Percentiles rank a stretch among this genome's conserved stretches.
These are phyloP conservation scores for Linum usitatissimum DNA, from an alignment of 345 rosid genomes.

Conservation along the genomic window DNA sequence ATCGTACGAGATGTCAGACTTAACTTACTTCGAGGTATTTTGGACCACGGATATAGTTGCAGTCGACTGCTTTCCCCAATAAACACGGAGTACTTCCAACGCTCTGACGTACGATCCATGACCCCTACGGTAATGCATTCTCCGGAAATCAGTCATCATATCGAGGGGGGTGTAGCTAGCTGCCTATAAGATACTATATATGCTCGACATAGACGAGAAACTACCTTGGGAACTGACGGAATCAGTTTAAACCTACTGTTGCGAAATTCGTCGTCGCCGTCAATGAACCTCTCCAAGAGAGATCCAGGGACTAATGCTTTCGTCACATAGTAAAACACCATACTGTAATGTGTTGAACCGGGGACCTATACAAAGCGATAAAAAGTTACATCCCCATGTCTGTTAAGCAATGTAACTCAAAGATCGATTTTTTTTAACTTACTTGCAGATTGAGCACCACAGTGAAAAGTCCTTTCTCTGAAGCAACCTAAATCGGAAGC, in stretches of 20 bases:
- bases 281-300: constrained; percentile 85
- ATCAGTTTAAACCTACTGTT: constrained; percentile 95
- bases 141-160: not conserved
- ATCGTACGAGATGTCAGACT: not conserved
- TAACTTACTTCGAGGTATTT: constrained; percentile 71
- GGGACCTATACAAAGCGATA: constrained; percentile 58
- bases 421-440: constrained; percentile 7
- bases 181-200: too few relatives aligned
- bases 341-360: constrained; percentile 90
- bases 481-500: constrained; percentile 18
- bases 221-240: constrained; percentile 90
- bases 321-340: constrained; percentile 86
- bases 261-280: constrained; percentile 96
- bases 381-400: not conserved
- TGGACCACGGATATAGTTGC: constrained; percentile 80
- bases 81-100: constrained; percentile 98
- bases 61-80: constrained; percentile 91
- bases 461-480: constrained; percentile 23
- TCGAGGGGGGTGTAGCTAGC: too few relatives aligned
- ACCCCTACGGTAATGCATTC: constrained; percentile 45
- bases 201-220: not conserved
- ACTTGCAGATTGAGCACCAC: constrained; percentile 27
- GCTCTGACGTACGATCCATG: constrained; percentile 99
- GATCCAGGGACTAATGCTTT: constrained; percentile 60
- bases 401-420: not conserved